Conservation (phyloP, 2,329 filamentous ascomycete species). For the Periconia sp. region DNA sequence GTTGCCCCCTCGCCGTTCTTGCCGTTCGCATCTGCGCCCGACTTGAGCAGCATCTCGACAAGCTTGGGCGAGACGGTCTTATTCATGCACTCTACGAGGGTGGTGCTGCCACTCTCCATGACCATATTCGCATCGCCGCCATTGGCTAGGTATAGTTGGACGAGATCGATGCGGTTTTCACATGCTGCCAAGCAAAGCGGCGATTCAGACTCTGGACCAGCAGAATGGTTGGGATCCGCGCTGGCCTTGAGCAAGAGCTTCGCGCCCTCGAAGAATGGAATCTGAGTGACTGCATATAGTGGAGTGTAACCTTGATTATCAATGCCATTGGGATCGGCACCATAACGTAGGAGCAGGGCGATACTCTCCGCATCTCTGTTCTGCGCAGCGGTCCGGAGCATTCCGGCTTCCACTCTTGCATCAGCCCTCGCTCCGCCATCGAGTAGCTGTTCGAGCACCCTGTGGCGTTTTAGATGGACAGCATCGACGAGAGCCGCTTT, state of each 20-base stretch:
- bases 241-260: conserved; percentile 48
- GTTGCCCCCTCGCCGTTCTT: conserved; percentile 69
- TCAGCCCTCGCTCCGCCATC: conserved; percentile 40
- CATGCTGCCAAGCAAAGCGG: conserved; percentile 59
- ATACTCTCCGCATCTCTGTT: conserved; percentile 39
- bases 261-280: conserved; percentile 51
- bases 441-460: conserved; percentile 52
- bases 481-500: conserved; percentile 57
- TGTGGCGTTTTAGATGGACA: conserved; percentile 69
- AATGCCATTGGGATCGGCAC: conserved; percentile 36
- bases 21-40: conserved; percentile 63
- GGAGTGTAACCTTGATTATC: conserved; percentile 38
- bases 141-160: conserved; percentile 65
- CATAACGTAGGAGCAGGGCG: conserved; percentile 33
- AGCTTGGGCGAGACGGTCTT: conserved; percentile 61
- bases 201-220: conserved; percentile 60
- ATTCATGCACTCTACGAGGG: conserved; percentile 65
- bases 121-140: conserved; percentile 63
- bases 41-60: conserved; percentile 64
- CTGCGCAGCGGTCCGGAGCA: conserved; percentile 37
- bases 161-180: conserved; percentile 60
- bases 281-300: conserved; percentile 33
- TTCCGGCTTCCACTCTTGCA: conserved; percentile 33
- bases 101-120: conserved; percentile 62
- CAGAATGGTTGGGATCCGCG: conserved; percentile 60